Percentiles rank a stretch among this genome's conserved stretches.
Evolutionary conservation across 495 filamentous ascomycete species (phyloP).

Genomic region (Astrothelium subdiscretum): DNA sequence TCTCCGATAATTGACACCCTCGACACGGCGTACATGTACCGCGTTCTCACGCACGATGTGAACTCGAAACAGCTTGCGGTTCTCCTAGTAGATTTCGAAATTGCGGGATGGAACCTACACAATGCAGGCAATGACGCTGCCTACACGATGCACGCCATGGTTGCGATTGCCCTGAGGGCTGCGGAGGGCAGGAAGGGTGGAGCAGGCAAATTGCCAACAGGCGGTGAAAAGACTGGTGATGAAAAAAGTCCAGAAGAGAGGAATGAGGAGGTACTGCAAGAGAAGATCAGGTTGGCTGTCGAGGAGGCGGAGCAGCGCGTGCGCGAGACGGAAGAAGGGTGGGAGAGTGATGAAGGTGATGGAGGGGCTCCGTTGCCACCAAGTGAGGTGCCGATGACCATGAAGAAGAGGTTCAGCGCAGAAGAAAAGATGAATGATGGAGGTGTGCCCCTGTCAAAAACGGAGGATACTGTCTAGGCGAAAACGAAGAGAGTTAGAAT

Average conservation of each 20-base stretch:
- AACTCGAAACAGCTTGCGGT: constrained; percentile 43
- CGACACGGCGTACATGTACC: constrained; percentile 62
- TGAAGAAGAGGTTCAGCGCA: background rate
- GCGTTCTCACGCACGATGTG: constrained; percentile 37
- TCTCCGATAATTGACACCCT: constrained; percentile 42
- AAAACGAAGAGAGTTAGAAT: background rate
- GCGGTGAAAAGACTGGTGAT: constrained; percentile 9
- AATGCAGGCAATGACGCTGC: constrained; percentile 94
- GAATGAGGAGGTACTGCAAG: constrained; percentile 8
- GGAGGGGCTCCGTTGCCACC: background rate
- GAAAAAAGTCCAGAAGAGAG: background rate
- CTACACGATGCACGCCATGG: constrained; percentile 66
- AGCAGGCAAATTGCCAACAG: background rate
- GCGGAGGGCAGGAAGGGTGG: background rate
- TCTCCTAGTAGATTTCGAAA: constrained; percentile 52
- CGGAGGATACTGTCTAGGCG: background rate
- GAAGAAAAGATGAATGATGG: background rate
- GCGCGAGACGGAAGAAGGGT: constrained; percentile 10
- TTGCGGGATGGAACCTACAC: constrained; percentile 57
- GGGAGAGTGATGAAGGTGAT: constrained; percentile 13
- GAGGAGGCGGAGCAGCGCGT: constrained; percentile 11
- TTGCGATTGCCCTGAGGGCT: constrained; percentile 41
- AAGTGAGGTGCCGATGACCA: background rate
- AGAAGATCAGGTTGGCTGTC: constrained; percentile 4
- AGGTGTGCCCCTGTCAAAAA: background rate